Percentiles rank a stretch among this genome's conserved stretches.
These are phyloP conservation scores for Amesomyces nigricolor DNA, from an alignment of 2,329 filamentous ascomycete genomes.

Conservation along the genomic window DNA sequence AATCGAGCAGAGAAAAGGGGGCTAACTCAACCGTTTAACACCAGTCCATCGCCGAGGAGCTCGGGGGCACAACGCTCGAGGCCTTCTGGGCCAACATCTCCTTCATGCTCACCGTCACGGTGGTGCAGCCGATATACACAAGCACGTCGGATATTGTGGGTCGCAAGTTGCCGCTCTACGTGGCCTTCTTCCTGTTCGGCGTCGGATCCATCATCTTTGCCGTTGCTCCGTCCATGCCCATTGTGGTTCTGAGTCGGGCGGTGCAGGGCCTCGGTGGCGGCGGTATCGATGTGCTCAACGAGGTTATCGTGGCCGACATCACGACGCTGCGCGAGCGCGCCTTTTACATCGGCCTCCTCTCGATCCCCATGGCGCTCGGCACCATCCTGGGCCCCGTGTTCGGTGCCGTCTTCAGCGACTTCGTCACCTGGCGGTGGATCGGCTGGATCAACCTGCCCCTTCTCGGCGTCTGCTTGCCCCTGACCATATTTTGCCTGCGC, in stretches of 20 bases:
- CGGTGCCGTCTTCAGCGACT: constrained; percentile 28
- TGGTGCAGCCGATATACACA: not conserved
- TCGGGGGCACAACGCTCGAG: not conserved
- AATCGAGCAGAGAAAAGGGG: no score
- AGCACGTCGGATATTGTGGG: not conserved
- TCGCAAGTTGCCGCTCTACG: not conserved
- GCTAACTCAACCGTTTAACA: no score
- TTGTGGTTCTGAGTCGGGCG: constrained; percentile 32
- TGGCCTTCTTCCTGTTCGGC: constrained; percentile 27
- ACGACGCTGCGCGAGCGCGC: constrained; percentile 31
- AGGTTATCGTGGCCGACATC: constrained; percentile 33
- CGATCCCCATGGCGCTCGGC: constrained; percentile 28
- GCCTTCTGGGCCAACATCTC: not conserved
- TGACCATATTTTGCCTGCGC: not conserved
- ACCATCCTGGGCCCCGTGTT: constrained; percentile 29
- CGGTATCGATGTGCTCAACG: constrained; percentile 30
- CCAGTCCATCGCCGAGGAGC: not conserved
- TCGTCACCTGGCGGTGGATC: constrained; percentile 32
- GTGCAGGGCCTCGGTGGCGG: constrained; percentile 34
- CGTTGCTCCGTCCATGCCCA: constrained; percentile 29
- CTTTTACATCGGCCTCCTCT: constrained; percentile 27
- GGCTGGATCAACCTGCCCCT: constrained; percentile 35
- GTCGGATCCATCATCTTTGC: constrained; percentile 46
- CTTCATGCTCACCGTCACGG: not conserved
- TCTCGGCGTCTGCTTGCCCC: constrained; percentile 28